Conservation (phyloP, 192 early-diverging fungal genomes). For the Umbelopsis isabellina region DNA sequence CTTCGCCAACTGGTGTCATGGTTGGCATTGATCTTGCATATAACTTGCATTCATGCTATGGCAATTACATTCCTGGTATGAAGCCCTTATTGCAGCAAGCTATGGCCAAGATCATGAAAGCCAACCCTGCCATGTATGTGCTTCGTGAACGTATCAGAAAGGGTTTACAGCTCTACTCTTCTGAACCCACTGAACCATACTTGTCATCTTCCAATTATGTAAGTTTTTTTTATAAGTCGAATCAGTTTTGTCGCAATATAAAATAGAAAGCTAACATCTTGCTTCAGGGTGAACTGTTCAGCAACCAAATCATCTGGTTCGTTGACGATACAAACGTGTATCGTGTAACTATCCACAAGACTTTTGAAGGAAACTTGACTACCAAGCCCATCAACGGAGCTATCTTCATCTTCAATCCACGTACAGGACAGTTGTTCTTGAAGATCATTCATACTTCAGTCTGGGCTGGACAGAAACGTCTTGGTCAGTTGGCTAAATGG, state of each 20-base stretch:
- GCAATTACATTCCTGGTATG: constrained; percentile 99
- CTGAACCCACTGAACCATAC: constrained; percentile 98
- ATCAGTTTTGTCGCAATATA: not conserved
- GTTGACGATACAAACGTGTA: constrained; percentile 99
- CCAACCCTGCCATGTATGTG: constrained; percentile 96
- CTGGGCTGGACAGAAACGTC: constrained; percentile 98
- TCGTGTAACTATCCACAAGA: constrained; percentile 99
- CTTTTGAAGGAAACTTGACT: constrained; percentile 98
- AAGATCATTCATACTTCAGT: constrained; percentile 99
- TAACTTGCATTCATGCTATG: constrained; percentile 91
- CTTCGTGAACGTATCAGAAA: constrained; percentile 98
- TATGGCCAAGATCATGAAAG: constrained; percentile 99
- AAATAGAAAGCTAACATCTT: not conserved
- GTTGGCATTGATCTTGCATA: constrained; percentile 98
- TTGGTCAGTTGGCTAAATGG: constrained; percentile 99
- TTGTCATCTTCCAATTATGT: constrained; percentile 89
- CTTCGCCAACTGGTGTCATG: constrained; percentile 97
- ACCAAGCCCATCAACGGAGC: constrained; percentile 99
- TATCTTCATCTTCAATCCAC: constrained; percentile 98
- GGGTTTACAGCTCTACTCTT: constrained; percentile 97
- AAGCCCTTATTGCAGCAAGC: constrained; percentile 97
- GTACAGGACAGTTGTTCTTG: constrained; percentile 97
- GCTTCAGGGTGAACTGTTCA: constrained; percentile 84
- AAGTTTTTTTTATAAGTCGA: not conserved
- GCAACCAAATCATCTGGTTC: constrained; percentile 99